Base-by-base conservation (phyloP, 345 rosid species). In the Heritiera fomes region DNA sequence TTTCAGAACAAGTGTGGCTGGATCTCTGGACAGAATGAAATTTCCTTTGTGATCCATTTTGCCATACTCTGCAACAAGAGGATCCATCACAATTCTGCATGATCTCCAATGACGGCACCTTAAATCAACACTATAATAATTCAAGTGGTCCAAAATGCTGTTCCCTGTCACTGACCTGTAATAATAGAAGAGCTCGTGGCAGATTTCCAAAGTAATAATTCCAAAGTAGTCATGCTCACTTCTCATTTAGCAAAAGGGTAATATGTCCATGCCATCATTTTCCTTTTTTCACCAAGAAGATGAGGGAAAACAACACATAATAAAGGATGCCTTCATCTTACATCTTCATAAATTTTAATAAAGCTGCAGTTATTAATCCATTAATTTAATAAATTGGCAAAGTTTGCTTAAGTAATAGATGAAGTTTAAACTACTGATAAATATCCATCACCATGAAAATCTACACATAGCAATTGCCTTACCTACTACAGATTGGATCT, bases 401-500 rank as follows among this genome's bases (percentile, higher is more conserved):
- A 3, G 17, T 0, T 56, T 43, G 5, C 64, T 55, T 32, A 38
- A 77, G 80, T 34, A 52, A 32, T 32, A 46, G 56, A 75, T 28
- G 43, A 75, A 45, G 59, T 46, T 75, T 17, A 30, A 45, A 62
- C 32, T 32, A 11, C 59, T 0, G 40, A 62, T 60, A 71, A 61
- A 32, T 38, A 60, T 58, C 61, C 23, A 61, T 75, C 71, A 73
- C 59, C 4, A 49, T 40, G 46, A 84, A 47, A 46, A 55, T 38
- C 49, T 34, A 41, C 12, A 9, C 5, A 41, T 7, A 18, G n/a
- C 63, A 20, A 81, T 77, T 50, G 52, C 10, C 78, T 82, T 82
- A 85, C 97, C 96, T 88, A 86, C 99, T 90, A 81, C 99, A 91
- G 47, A 78, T 20, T 12, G 92, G 92, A 81, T 95, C 95, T 84